Percentiles rank a stretch among this genome's conserved stretches.
Evolutionary conservation across 1,284 basidiomycete genomes (phyloP).

Genomic region (Ganoderma sinense): DNA sequence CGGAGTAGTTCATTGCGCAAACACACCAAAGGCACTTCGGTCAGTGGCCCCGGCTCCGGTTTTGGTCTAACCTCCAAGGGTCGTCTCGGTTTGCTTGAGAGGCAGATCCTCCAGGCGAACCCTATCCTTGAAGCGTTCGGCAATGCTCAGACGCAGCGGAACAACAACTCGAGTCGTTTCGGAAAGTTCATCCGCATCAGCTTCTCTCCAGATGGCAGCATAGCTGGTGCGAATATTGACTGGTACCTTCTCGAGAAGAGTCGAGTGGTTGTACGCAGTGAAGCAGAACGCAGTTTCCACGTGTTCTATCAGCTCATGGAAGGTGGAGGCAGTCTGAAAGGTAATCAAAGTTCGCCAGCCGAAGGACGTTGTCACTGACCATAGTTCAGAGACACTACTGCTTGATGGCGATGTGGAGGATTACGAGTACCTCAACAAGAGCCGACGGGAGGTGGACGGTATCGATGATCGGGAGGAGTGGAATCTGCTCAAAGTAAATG

Average conservation of each 20-base stretch:
- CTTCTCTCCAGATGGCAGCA: conserved; percentile 93
- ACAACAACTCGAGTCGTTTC: conserved; percentile 99
- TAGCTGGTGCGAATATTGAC: conserved; percentile 98
- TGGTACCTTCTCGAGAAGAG: conserved; percentile 99
- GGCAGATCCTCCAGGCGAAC: conserved; percentile 98
- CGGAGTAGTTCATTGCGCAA: conserved; percentile 60
- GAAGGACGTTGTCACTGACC: conserved; percentile 3
- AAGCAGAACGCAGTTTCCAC: conserved; percentile 94
- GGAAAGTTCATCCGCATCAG: conserved; percentile 98
- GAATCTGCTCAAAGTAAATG: conserved; percentile 73
- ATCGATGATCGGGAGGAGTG: conserved; percentile 95
- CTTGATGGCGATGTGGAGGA: conserved; percentile 82
- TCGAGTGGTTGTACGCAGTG: conserved; percentile 88
- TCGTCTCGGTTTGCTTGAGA: conserved; percentile 89
- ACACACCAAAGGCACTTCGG: conserved; percentile 44
- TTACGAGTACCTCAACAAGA: conserved; percentile 93
- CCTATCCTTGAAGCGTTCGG: conserved; percentile 99
- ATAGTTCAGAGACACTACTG: conserved; percentile 70
- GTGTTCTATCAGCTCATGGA: conserved; percentile 95
- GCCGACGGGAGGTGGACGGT: conserved; percentile 91
- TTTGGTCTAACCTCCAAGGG: conserved; percentile 62
- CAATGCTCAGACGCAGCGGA: conserved; percentile 98
- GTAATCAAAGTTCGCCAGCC: conserved; percentile 46
- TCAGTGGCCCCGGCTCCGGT: conserved; percentile 49
- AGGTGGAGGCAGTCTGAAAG: conserved; percentile 69